A percentile compares a stretch with the other conserved stretches of the same genome.
These are phyloP conservation scores for Protea cynaroides DNA, from an alignment of 164 flowering plant genomes.

Conservation along the genomic window DNA sequence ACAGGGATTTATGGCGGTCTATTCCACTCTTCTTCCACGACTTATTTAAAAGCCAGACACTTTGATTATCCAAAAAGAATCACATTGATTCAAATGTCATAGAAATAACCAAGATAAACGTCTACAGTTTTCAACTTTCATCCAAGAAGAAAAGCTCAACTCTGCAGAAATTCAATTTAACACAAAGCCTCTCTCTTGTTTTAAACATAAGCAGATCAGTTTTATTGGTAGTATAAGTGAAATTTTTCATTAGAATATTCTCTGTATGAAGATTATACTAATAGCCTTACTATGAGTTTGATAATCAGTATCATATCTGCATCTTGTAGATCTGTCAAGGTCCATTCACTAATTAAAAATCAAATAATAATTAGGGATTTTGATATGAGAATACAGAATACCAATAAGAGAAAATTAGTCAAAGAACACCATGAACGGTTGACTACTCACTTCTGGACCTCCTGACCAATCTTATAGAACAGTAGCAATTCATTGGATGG, in stretches of 20 bases:
- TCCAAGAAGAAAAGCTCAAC: neutral
- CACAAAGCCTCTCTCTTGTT: neutral
- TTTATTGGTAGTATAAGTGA: neutral
- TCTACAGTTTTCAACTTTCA: neutral
- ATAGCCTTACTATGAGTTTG: neutral
- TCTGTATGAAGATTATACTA: neutral
- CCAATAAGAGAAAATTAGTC: neutral
- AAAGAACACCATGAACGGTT: neutral
- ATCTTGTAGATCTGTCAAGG: neutral
- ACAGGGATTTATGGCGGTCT: neutral
- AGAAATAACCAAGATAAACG: neutral
- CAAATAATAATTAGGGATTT: neutral
- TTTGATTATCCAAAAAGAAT: neutral
- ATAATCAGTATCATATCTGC: neutral
- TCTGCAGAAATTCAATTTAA: neutral
- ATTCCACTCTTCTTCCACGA: neutral
- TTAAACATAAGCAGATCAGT: neutral
- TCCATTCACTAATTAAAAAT: neutral
- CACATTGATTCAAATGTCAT: neutral
- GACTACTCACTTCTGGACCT: neutral
- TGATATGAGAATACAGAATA: neutral
- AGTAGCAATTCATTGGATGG: neutral
- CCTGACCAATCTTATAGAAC: neutral
- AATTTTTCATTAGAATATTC: neutral
- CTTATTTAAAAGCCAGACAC: neutral